phyloP scores from a whole-genome alignment of 73 alveolate genomes.

The Paramecium sexaurelia region DNA sequence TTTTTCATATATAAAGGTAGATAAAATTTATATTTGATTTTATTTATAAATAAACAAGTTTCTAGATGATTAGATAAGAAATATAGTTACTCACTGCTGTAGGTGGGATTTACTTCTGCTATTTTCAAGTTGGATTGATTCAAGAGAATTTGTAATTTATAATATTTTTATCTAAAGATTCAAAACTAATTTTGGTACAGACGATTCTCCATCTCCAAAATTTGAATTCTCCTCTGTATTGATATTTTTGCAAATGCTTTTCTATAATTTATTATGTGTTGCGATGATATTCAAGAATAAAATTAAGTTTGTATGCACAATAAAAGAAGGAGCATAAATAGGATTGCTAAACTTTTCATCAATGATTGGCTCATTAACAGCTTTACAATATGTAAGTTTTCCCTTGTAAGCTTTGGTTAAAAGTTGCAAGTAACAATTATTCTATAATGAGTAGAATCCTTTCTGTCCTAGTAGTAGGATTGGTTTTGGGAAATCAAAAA shows the following conservation, averaged over 20 bases:
- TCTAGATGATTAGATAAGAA: neutral
- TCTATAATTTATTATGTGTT: neutral
- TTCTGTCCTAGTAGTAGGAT: slow-evolving; percentile 62
- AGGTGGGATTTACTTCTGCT: slow-evolving; percentile 26
- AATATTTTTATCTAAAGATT: neutral
- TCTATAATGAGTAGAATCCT: neutral
- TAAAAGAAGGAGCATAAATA: slow-evolving; percentile 28
- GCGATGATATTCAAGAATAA: neutral
- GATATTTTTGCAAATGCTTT: neutral
- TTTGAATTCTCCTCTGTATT: slow-evolving; percentile 27
- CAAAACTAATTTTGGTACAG: slow-evolving; percentile 42
- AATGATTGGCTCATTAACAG: slow-evolving; percentile 39
- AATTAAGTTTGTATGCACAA: neutral
- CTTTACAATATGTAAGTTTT: slow-evolving; percentile 50
- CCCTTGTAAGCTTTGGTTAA: slow-evolving; percentile 65
- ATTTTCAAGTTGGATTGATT: neutral
- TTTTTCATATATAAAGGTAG: too few species aligned
- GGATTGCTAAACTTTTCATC: slow-evolving; percentile 59
- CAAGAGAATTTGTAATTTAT: slow-evolving; percentile 11
- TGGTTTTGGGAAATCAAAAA: slow-evolving; percentile 46
- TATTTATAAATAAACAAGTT: neutral
- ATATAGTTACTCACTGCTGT: neutral
- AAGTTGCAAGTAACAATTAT: slow-evolving; percentile 53
- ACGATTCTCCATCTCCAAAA: slow-evolving; percentile 36
- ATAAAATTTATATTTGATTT: too few species aligned